phyloP scores from a whole-genome alignment of 1,284 basidiomycete species.

The Rhodotorula sp. region DNA sequence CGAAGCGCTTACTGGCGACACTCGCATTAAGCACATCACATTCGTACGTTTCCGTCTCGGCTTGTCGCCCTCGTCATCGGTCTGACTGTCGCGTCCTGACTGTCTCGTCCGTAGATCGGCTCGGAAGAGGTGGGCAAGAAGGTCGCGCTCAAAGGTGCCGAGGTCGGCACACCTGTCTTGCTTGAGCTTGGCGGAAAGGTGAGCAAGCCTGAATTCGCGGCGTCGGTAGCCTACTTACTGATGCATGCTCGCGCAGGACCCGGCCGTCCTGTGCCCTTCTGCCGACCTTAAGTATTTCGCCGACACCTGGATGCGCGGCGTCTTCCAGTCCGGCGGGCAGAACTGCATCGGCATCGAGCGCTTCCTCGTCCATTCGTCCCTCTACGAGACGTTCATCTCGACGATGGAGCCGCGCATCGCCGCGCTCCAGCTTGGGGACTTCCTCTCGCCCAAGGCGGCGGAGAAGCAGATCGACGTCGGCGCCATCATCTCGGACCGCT shows the following conservation, averaged over 20 bases:
- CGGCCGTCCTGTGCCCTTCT: conserved; percentile 56
- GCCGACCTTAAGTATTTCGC: conserved; percentile 56
- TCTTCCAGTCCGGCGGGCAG: conserved; percentile 83
- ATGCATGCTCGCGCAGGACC: conserved; percentile 50
- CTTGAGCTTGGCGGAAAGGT: conserved; percentile 46
- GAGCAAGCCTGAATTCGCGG: background rate
- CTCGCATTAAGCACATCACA: conserved; percentile 67
- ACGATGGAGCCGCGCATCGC: conserved; percentile 65
- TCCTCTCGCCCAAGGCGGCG: conserved; percentile 46
- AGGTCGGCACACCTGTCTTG: conserved; percentile 41
- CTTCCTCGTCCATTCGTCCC: conserved; percentile 75
- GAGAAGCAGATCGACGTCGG: conserved; percentile 66
- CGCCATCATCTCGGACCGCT: conserved; percentile 71
- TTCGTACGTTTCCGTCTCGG: conserved; percentile 46
- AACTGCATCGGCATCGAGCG: conserved; percentile 97
- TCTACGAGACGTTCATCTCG: conserved; percentile 71
- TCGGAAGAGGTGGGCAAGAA: conserved; percentile 84
- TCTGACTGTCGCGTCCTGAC: too few species aligned
- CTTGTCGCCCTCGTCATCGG: too few species aligned
- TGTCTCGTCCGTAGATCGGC: conserved; percentile 64
- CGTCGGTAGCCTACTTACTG: background rate
- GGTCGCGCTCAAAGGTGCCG: conserved; percentile 54
- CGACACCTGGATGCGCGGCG: conserved; percentile 71
- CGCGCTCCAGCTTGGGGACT: conserved; percentile 64
- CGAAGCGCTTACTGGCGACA: conserved; percentile 74